Evolutionary conservation across 768 basidiomycete species (phyloP), one percentile per base, ranked within the genome.

Genomic region (Lentinula edodes): DNA sequence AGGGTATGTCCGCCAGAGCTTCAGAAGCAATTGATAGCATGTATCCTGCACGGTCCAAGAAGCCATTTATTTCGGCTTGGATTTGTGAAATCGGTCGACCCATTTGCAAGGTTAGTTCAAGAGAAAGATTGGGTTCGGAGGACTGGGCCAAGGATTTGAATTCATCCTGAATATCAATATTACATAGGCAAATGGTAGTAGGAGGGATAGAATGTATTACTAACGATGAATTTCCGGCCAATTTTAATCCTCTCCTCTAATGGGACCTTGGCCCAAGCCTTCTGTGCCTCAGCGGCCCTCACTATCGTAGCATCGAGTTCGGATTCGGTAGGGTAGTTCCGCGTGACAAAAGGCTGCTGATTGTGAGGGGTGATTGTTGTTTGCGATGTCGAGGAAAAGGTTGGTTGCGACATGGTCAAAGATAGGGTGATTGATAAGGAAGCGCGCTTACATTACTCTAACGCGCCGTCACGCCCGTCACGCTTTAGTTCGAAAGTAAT

Each of bases 31-130:
- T 94, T 52, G 85, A 84, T 55, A 97, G 77, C 83, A 98, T 84
- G 71, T 95, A 91, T 45, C 82, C 77, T 7, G 93, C 89, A 28
- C 96, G 86, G 53, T 90, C 90, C 28, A 96, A 70, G 46, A 90
- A 85, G 0, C 94, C 93, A 32, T 81, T 79, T 42, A 96, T 78
- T 72, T 98, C 96, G 6, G 91, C 91, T 12, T 85, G 74, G 41
- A 79, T 78, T 70, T 95, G 93, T 0, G 85, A 82, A 53, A 93
- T 80, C 0, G 96, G 96, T 50, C 94, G 79, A 41, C 96, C 96
- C 90, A 99, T 98, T 74, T 97, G 92, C 57, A 87, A 66, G 0
- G 93, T 87, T 57, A 98, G 77, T 66, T 98, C 95, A 36, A 82
- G 68, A 0, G 86, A 84, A 13, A 93, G 82, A 35, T 90, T 83